Percentiles rank a stretch among this genome's conserved stretches.
Conservation (phyloP, 257 asterid species). For the Nicotiana knightiana region DNA sequence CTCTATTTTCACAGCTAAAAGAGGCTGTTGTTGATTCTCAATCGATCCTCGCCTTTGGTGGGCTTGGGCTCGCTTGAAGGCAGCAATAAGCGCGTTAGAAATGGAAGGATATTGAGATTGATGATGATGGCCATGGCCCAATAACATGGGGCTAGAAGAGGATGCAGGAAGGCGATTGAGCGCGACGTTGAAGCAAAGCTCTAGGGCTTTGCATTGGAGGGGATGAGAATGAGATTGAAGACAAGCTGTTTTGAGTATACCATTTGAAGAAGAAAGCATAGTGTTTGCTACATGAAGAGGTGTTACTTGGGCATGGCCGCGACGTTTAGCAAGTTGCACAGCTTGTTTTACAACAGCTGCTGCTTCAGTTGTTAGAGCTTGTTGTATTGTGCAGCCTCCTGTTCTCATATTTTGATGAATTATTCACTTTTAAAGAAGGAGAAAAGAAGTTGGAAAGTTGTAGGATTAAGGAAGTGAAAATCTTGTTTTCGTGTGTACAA, state of each 20-base stretch:
- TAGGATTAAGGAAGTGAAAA: constrained; percentile 6
- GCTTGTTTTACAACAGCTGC: constrained; percentile 57
- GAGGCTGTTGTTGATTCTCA: constrained; percentile 59
- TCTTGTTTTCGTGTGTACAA: constrained; percentile 9
- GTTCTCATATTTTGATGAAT: constrained; percentile 47
- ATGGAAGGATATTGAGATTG: constrained; percentile 46
- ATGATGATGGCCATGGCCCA: constrained; percentile 11
- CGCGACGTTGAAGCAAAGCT: constrained; percentile 92
- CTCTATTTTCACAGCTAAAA: constrained; percentile 61
- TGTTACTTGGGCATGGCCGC: constrained; percentile 93
- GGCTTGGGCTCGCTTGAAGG: constrained; percentile 95
- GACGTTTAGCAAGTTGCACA: constrained; percentile 56
- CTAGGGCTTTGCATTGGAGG: constrained; percentile 87
- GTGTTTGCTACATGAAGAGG: constrained; percentile 87
- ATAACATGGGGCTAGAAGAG: constrained; percentile 29
- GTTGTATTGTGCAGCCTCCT: constrained; percentile 64
- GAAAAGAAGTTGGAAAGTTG: constrained; percentile 7
- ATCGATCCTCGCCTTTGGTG: constrained; percentile 75
- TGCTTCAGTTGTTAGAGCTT: constrained; percentile 51
- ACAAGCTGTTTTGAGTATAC: constrained; percentile 60
- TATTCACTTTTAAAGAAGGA: background rate
- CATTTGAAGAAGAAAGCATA: constrained; percentile 56
- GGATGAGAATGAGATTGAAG: constrained; percentile 77
- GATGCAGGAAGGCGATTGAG: constrained; percentile 79
- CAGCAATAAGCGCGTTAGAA: constrained; percentile 87